Evolutionary conservation across 73 alveolate species (phyloP).

Genomic region (Breviolum minutum): DNA sequence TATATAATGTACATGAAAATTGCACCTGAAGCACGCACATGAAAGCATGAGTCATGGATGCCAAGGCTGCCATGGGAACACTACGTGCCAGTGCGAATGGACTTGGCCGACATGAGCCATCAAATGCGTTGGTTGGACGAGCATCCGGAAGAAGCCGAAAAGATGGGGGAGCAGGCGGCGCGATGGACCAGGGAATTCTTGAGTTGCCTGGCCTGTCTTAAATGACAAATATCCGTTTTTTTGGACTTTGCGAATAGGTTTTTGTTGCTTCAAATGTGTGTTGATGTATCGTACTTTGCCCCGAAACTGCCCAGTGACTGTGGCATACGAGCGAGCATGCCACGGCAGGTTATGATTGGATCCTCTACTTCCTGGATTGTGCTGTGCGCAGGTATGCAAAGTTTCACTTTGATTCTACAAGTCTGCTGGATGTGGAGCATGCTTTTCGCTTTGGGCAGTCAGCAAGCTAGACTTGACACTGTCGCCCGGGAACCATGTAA

Average conservation of each 20-base stretch:
- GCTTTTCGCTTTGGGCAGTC: not conserved
- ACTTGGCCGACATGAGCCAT: constrained; percentile 13
- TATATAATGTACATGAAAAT: too few relatives aligned
- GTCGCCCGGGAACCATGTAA: too few relatives aligned
- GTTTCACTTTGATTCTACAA: not conserved
- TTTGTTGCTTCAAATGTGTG: too few relatives aligned
- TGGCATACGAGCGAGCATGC: too few relatives aligned
- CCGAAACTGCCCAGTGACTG: not conserved
- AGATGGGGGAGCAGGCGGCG: not conserved
- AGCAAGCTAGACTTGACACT: not conserved
- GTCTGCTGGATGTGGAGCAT: not conserved
- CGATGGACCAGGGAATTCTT: constrained; percentile 44
- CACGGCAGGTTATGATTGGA: constrained; percentile 21
- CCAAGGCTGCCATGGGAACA: not conserved
- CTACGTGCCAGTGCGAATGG: constrained; percentile 34
- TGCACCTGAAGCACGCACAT: too few relatives aligned
- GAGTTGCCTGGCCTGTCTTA: not conserved
- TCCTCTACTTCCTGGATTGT: constrained; percentile 13
- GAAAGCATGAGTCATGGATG: too few relatives aligned
- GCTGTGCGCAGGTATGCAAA: constrained; percentile 38
- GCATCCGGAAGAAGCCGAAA: constrained; percentile 1
- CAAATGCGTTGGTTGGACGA: constrained; percentile 24
- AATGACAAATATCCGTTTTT: too few relatives aligned
- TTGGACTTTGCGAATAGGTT: too few relatives aligned
- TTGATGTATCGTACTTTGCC: not conserved